Percentiles rank a stretch among this genome's conserved stretches.
phyloP scores from a whole-genome alignment of 805 yeast species.

The Cyberlindnera mrakii region DNA sequence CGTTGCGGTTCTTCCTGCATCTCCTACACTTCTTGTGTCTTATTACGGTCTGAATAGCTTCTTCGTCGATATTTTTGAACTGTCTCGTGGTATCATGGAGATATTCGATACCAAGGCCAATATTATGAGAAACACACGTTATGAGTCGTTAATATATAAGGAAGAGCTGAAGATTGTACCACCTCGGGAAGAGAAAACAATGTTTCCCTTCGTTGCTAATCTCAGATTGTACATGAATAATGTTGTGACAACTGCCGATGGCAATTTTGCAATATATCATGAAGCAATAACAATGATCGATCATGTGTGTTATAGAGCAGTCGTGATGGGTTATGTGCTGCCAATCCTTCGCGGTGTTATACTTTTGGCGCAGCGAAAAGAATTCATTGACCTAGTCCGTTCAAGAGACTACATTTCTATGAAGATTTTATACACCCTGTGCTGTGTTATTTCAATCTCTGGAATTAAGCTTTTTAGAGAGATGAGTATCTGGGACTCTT shows the following conservation, averaged over 20 bases:
- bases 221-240: conserved; percentile 10
- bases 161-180: conserved; percentile 9
- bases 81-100: conserved; percentile 10
- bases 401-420: conserved; percentile 13
- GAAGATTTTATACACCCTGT: conserved; percentile 18
- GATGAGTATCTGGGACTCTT: conserved; percentile 18
- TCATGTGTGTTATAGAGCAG: conserved; percentile 14
- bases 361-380: conserved; percentile 3
- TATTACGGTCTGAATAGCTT: conserved; percentile 9
- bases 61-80: conserved; percentile 11
- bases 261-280: conserved; percentile 3
- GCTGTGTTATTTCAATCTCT: conserved; percentile 17
- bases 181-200: conserved; percentile 1
- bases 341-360: conserved; percentile 15
- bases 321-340: conserved; percentile 14
- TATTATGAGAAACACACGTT: conserved; percentile 7
- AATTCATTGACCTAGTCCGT: conserved; percentile 10
- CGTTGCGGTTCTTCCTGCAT: conserved; percentile 17
- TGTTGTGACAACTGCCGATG: conserved; percentile 1
- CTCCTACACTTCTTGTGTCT: conserved; percentile 7
- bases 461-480: conserved; percentile 16
- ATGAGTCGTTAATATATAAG: conserved; percentile 9
- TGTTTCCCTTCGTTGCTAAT: conserved; percentile 14
- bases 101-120: conserved; percentile 3
- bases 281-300: conserved; percentile 13